Evolutionary conservation across 2,329 filamentous ascomycete genomes (phyloP), one percentile per base, ranked within the genome.

Genomic region (Talaromyces funiculosus): DNA sequence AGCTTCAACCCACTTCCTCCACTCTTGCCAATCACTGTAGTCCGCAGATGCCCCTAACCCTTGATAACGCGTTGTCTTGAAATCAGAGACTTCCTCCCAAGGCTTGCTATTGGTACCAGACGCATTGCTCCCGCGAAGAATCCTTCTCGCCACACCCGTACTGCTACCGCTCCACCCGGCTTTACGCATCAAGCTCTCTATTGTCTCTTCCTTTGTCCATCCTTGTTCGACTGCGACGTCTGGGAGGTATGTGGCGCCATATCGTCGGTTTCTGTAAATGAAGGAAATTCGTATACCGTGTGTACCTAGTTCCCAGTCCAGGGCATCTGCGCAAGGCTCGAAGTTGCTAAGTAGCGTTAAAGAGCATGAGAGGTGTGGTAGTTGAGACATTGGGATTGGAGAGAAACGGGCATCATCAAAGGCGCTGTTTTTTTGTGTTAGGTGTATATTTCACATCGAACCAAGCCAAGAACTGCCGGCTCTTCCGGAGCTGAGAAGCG

Each of bases 251-350:
- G 94, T 97, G 0, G 91, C 84, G 16, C 92, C 90, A 71, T 90
- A 91, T 51, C 89, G 84, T 54, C 86, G 82, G 16, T 86, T 86
- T 65, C 86, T 82, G 67, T 90, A 81, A n/a, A 81, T 80, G 76
- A 99, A 97, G 54, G 85, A 88, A 66, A 99, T 92, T 45, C 92
- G 86, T 53, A 97, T 81, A 3, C 94, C 94, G 74, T 99, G 94
- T 2, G 80, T 84, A 63, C 93, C 94, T 18, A 99, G 76, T 26
- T 84, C 83, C 94, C 94, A 99, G 75, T 96, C 91, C 75, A 92
- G 81, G 1, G 88, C 78, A 67, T 90, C 84, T 35, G 81, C 80
- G 64, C 86, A 87, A 59, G 88, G 82, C 75, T 96, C 90, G 70
- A 96, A 96, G 72, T 93, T 82, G 8, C 90, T 92, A 61, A 97